Evolutionary conservation across 495 filamentous ascomycete species (phyloP).

Genomic region (Pyrenula massariospora): DNA sequence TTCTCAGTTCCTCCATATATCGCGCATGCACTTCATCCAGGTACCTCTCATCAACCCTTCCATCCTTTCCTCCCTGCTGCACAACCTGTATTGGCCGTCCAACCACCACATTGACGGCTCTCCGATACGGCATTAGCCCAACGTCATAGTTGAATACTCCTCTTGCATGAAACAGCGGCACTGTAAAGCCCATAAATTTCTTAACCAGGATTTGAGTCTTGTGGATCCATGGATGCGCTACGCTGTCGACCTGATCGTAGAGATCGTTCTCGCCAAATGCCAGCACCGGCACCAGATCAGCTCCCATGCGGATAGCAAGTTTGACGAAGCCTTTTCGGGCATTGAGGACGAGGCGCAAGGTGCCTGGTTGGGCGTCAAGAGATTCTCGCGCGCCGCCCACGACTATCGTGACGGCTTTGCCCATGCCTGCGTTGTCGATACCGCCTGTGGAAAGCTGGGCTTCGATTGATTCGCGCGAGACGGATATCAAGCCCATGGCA

Average conservation of each 20-base stretch:
- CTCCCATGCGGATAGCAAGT: conserved; percentile 77
- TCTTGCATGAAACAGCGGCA: conserved; percentile 79
- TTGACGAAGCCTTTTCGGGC: conserved; percentile 89
- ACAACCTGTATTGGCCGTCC: conserved; percentile 65
- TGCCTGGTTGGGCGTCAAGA: conserved; percentile 69
- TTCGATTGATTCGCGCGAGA: conserved; percentile 82
- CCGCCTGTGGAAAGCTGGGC: conserved; percentile 74
- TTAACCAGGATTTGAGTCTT: conserved; percentile 71
- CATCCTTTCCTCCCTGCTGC: conserved; percentile 25
- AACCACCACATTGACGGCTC: conserved; percentile 78
- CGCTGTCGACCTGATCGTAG: conserved; percentile 73
- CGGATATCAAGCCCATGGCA: conserved; percentile 72
- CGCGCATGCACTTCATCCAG: conserved; percentile 65
- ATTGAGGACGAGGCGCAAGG: conserved; percentile 62
- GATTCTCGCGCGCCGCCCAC: conserved; percentile 87
- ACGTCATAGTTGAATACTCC: conserved; percentile 98
- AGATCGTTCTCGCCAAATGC: conserved; percentile 93
- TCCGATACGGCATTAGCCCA: conserved; percentile 85
- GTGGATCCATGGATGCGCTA: conserved; percentile 60
- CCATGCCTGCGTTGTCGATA: conserved; percentile 74
- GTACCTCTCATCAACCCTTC: conserved; percentile 53
- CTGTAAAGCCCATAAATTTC: conserved; percentile 77
- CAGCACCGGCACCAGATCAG: conserved; percentile 83
- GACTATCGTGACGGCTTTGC: conserved; percentile 91
- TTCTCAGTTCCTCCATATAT: conserved; percentile 69